Percentiles rank a stretch among this genome's conserved stretches.
Evolutionary conservation across 2,329 filamentous ascomycete genomes (phyloP).

Genomic region (Sclerotinia subarctica): DNA sequence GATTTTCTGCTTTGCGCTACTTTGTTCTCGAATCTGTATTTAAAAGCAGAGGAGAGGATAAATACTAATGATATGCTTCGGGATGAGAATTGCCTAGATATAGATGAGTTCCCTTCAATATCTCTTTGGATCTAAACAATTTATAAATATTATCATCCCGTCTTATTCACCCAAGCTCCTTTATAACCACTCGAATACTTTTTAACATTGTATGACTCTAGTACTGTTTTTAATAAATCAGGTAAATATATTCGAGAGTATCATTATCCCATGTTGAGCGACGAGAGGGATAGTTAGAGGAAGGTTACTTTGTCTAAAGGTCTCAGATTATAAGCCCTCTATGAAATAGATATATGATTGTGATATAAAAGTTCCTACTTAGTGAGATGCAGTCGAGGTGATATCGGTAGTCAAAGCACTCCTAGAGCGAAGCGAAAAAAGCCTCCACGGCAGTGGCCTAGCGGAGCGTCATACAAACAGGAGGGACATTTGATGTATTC

Average conservation of each 20-base stretch:
- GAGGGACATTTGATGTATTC: not conserved
- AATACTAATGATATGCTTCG: too few relatives aligned
- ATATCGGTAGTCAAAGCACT: not conserved
- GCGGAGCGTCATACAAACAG: not conserved
- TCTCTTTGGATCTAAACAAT: too few relatives aligned
- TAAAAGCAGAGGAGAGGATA: too few relatives aligned
- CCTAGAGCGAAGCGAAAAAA: not conserved
- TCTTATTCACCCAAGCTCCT: too few relatives aligned
- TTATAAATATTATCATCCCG: too few relatives aligned
- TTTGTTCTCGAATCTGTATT: not conserved
- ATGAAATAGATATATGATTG: not conserved
- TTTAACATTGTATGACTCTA: not conserved
- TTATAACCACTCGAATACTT: too few relatives aligned
- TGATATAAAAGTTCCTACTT: too few relatives aligned
- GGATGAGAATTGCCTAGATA: not conserved
- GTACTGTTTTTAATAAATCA: not conserved
- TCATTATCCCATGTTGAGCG: not conserved
- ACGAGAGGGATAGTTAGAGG: not conserved
- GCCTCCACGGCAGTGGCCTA: not conserved
- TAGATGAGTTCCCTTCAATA: too few relatives aligned
- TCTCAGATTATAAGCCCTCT: conserved; percentile 1
- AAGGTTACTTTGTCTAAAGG: not conserved
- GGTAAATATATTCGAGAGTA: too few relatives aligned
- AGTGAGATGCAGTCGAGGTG: not conserved
- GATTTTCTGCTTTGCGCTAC: not conserved